Evolutionary conservation across 495 filamentous ascomycete species (phyloP), one percentile per base, ranked within the genome.

Genomic region (Penicillium cinerascens): DNA sequence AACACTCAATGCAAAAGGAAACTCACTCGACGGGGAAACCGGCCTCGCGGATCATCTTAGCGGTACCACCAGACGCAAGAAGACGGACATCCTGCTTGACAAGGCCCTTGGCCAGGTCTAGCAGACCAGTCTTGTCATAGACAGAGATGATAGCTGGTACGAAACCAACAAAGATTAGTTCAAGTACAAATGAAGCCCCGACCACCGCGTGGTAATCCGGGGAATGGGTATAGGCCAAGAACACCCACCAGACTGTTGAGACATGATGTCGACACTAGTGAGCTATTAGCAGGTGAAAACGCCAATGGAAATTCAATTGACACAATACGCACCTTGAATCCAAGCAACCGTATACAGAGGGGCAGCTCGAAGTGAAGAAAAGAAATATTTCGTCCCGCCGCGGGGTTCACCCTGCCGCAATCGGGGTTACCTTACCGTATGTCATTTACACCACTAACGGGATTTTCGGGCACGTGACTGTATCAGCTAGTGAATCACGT

Each of bases 81-180:
- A 98, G 83, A 54, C 92, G 86, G 59, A 97, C 88, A 81, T 95
- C 87, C 56, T 93, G 78, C 77, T 95, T 83, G 59, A 87, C 83
- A 35, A 98, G 82, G 58, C 93, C 93, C 71, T 97, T 97, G 55
- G 93, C 93, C 47, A 98, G 81, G 73, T 98, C 93, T 40, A 98
- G 76, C 51, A 98, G 81, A 45, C 93, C 93, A 48, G 92, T 96
- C 86, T 98, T 98, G 78, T 98, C 88, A 67, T 92, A 97, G 78
- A 97, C 95, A 58, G 91, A 96, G 64, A 98, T 81, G 63, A 98
- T 97, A 38, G 93, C 93, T 86, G 75, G 47, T 18, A 44, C 35
- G 48, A 39, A 50, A 40, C 27, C 42, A 49, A 21, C 41, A 10
- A 21, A 47, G 4, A 43, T 66, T 42, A 66, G 60, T 43, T 49